Evolutionary conservation across 495 filamentous ascomycete genomes (phyloP).

Genomic region (Pyrenula aspistea): DNA sequence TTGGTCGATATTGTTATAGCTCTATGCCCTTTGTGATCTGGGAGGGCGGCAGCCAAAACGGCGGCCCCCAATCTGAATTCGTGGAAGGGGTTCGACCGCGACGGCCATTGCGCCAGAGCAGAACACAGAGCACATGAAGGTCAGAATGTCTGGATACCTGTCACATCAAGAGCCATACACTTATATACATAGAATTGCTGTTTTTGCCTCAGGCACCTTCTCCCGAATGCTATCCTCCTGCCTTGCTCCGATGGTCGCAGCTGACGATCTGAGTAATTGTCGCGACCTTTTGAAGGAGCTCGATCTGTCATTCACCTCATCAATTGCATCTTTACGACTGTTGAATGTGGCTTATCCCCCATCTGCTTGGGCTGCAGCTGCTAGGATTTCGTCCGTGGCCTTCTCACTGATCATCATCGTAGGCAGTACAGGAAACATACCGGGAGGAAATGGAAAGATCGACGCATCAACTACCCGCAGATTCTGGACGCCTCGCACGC

Average conservation of each 20-base stretch:
- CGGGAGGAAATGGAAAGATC: constrained; percentile 44
- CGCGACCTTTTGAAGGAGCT: too few species aligned
- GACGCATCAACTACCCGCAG: constrained; percentile 52
- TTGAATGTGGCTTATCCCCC: too few species aligned
- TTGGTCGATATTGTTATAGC: background rate
- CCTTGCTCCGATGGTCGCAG: background rate
- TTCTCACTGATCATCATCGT: constrained; percentile 55
- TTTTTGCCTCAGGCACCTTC: background rate
- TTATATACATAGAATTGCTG: background rate
- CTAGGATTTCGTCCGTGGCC: constrained; percentile 44
- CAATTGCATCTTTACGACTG: too few species aligned
- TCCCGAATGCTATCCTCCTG: background rate
- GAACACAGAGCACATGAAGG: background rate
- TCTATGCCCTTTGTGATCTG: background rate
- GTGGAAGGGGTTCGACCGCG: background rate
- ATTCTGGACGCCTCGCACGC: constrained; percentile 40
- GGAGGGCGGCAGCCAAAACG: background rate
- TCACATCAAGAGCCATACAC: background rate
- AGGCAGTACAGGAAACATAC: constrained; percentile 45
- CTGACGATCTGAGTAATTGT: too few species aligned
- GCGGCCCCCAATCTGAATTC: background rate
- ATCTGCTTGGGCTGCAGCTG: too few species aligned
- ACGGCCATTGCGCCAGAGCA: background rate
- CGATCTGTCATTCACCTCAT: too few species aligned
- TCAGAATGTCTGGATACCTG: background rate